These are phyloP conservation scores for Gamarada debralockiae DNA, from an alignment of 495 filamentous ascomycete species.

Conservation along the genomic window DNA sequence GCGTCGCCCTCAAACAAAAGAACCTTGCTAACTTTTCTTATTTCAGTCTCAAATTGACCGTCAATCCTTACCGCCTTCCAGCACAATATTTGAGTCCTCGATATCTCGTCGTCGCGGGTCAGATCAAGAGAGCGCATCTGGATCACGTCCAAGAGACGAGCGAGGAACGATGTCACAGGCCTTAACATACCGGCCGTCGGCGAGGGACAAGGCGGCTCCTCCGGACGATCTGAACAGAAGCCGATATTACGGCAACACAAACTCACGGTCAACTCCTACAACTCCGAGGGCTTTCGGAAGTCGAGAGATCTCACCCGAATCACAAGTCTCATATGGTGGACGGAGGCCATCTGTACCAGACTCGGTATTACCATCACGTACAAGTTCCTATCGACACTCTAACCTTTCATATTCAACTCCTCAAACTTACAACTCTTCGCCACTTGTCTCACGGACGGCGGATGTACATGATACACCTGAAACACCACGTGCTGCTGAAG, in stretches of 20 bases:
- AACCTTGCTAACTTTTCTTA: constrained; percentile 9
- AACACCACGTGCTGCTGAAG: constrained; percentile 45
- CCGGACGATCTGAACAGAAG: constrained; percentile 43
- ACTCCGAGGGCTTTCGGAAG: constrained; percentile 38
- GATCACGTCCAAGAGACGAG: constrained; percentile 9
- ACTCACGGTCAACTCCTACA: constrained; percentile 41
- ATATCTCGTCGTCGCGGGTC: constrained; percentile 21
- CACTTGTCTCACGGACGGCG: constrained; percentile 44
- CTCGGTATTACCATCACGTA: constrained; percentile 9
- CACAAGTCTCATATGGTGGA: constrained; percentile 36
- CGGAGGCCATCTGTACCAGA: constrained; percentile 39
- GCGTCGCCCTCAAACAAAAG: no score
- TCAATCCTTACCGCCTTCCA: constrained; percentile 20
- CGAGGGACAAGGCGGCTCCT: constrained; percentile 35
- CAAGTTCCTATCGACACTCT: constrained; percentile 32
- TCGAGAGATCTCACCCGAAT: constrained; percentile 44
- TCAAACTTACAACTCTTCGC: constrained; percentile 51
- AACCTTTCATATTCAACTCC: constrained; percentile 51
- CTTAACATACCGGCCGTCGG: constrained; percentile 33
- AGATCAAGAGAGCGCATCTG: constrained; percentile 15
- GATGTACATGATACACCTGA: constrained; percentile 35
- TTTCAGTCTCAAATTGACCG: constrained; percentile 21
- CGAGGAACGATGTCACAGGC: constrained; percentile 22
- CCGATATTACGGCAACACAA: constrained; percentile 34
- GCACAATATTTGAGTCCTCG: constrained; percentile 2